Base-by-base conservation (phyloP, 495 filamentous ascomycete genomes). In the Penicillium egyptiacum region DNA sequence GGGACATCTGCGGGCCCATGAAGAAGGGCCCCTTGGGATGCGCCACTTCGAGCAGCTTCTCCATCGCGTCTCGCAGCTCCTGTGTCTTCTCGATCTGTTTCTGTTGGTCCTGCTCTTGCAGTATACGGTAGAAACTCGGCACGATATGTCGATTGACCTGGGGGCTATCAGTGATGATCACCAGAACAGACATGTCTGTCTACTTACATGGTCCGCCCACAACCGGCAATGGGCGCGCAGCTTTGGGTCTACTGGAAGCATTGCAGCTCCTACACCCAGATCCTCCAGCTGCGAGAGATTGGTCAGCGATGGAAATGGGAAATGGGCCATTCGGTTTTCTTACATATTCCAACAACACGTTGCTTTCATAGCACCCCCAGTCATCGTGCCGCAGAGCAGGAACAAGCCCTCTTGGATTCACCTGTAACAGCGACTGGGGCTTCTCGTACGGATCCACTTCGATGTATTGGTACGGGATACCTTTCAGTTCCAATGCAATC, bases 401-500 rank as follows among this genome's bases (percentile, higher is more conserved):
- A 17, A 96, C 89, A 19, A 95, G 77, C 0, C 93, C 92, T 51
- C 90, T 79, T n/a, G 92, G 91, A 61, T 96, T 96, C 50, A 96
- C 84, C 40, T 91, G 90, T 31, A 96, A 79, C 35, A 96, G 71
- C 16, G 81, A 82, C 50, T 85, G 80, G 16, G 91, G 89, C 63
- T 93, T 93, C 59, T 88, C 80, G 63, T 92, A 95, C 4, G 91
- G 91, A 65, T 96, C 89, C 26, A 91, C 86, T 69, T 96, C 93
- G 58, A 92, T 87, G 68, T 98, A 98, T 66, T 96, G 90, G 63
- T 98, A 98, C 20, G 78, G 77, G 41, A 96, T 79, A 5, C 83
- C 80, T 68, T 96, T 96, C 49, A 85, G 73, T 70, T 98, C 92
- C n/a, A 98, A 78, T 7, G 93, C 86, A 60, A 98, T 96, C 93